These are phyloP conservation scores for Cytidiella melzeri DNA, from an alignment of 768 basidiomycete genomes.

Conservation along the genomic window DNA sequence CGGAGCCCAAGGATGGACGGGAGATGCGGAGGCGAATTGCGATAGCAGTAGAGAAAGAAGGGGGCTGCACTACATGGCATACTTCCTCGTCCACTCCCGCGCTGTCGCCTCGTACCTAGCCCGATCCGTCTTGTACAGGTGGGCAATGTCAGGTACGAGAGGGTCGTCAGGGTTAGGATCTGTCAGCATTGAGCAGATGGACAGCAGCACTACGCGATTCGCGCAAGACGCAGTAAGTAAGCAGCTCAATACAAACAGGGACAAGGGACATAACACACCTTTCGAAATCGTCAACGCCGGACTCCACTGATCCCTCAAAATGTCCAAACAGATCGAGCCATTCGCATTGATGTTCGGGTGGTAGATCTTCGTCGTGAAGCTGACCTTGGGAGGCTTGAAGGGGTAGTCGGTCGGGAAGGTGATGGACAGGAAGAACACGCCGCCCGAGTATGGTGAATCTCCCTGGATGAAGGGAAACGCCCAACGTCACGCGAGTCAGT, in stretches of 20 bases:
- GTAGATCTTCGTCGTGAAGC: conserved; percentile 99
- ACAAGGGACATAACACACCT: conserved; percentile 43
- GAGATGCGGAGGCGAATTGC: neutral
- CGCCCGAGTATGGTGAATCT: conserved; percentile 97
- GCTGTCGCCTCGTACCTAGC: conserved; percentile 96
- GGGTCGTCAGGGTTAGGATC: conserved; percentile 99
- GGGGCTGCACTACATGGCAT: neutral
- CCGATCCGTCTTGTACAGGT: conserved; percentile 99
- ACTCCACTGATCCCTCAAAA: conserved; percentile 98
- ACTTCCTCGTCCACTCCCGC: conserved; percentile 37
- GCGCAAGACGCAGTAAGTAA: neutral
- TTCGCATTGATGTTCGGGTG: conserved; percentile 99
- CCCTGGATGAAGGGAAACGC: conserved; percentile 43
- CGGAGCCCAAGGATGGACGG: neutral
- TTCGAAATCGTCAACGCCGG: conserved; percentile 99
- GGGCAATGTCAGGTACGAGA: conserved; percentile 96
- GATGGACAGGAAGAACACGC: conserved; percentile 97
- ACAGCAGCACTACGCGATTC: conserved; percentile 78
- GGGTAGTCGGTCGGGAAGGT: conserved; percentile 97
- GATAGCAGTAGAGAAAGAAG: neutral
- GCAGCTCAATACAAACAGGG: conserved; percentile 1
- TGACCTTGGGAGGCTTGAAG: conserved; percentile 99
- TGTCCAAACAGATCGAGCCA: conserved; percentile 97
- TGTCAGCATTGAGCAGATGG: conserved; percentile 98
- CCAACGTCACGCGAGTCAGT: neutral